These are phyloP conservation scores for Malania oleifera DNA, from an alignment of 164 flowering plant species.

Conservation along the genomic window DNA sequence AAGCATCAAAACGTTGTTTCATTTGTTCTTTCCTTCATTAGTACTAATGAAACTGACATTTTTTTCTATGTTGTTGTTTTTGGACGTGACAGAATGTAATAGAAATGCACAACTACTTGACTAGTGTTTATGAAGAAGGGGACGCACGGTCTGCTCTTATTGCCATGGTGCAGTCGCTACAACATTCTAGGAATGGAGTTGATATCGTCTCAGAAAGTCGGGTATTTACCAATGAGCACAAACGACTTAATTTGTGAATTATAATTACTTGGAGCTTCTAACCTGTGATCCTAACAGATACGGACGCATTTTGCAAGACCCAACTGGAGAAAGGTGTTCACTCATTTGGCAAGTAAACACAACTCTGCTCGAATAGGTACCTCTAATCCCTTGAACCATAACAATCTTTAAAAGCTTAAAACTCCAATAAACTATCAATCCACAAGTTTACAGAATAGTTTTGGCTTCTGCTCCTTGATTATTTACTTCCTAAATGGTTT, in stretches of 20 bases:
- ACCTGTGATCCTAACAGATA: constrained; percentile 46
- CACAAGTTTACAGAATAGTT: background rate
- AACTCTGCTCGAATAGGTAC: constrained; percentile 60
- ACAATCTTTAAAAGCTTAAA: background rate
- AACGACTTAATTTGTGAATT: background rate
- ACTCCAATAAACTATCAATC: background rate
- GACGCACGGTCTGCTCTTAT: constrained; percentile 95
- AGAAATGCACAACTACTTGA: constrained; percentile 94
- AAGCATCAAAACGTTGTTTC: background rate
- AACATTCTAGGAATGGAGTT: constrained; percentile 86
- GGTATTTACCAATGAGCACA: constrained; percentile 30
- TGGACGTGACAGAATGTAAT: constrained; percentile 52
- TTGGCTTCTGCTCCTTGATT: background rate
- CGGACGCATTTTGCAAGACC: constrained; percentile 93
- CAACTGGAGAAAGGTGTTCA: constrained; percentile 89
- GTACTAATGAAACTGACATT: background rate
- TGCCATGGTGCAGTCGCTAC: constrained; percentile 85
- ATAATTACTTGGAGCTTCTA: background rate
- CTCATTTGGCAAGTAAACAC: constrained; percentile 46
- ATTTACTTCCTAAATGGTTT: background rate
- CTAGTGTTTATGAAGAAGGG: constrained; percentile 94
- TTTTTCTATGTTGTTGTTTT: background rate
- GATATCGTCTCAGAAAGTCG: constrained; percentile 84
- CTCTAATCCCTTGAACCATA: background rate
- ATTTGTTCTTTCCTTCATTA: background rate